phyloP scores from a whole-genome alignment of 208 protist genomes.

The Leishmania tarentolae region DNA sequence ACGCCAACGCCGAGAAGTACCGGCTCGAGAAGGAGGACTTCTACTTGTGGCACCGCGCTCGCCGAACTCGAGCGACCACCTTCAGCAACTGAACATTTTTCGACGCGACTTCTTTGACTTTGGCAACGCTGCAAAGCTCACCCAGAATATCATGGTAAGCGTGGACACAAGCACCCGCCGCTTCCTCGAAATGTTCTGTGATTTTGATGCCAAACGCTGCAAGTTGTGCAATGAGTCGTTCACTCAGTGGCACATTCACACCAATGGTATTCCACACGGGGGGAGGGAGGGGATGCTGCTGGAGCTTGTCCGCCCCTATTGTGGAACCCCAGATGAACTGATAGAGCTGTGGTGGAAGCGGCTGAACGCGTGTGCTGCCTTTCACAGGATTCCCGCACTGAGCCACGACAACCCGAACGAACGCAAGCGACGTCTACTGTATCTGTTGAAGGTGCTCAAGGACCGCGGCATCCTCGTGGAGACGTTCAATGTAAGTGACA shows the following conservation, averaged over 20 bases:
- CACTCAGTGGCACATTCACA: constrained; percentile 76
- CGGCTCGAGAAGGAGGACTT: constrained; percentile 3
- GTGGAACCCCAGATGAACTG: constrained; percentile 82
- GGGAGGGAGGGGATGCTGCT: constrained; percentile 77
- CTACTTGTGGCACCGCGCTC: constrained; percentile 10
- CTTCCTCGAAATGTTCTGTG: constrained; percentile 80
- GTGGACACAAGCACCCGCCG: constrained; percentile 68
- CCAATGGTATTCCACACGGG: constrained; percentile 61
- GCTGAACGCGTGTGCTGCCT: constrained; percentile 48
- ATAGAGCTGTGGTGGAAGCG: constrained; percentile 71
- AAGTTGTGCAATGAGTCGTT: constrained; percentile 89
- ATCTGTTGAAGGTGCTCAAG: constrained; percentile 78
- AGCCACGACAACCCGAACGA: constrained; percentile 73
- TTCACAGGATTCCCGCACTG: constrained; percentile 66
- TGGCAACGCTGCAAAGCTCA: neutral
- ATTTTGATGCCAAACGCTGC: constrained; percentile 79
- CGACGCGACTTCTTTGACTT: constrained; percentile 65
- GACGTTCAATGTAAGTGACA: constrained; percentile 62
- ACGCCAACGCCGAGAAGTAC: neutral
- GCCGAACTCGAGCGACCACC: constrained; percentile 32
- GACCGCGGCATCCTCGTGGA: constrained; percentile 72
- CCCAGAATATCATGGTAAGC: constrained; percentile 37
- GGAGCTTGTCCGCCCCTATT: constrained; percentile 81
- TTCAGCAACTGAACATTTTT: constrained; percentile 51
- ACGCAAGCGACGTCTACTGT: constrained; percentile 76